A percentile compares a stretch with the other conserved stretches of the same genome.
phyloP scores from a whole-genome alignment of 2,329 filamentous ascomycete species.

The Geosmithia morbida region DNA sequence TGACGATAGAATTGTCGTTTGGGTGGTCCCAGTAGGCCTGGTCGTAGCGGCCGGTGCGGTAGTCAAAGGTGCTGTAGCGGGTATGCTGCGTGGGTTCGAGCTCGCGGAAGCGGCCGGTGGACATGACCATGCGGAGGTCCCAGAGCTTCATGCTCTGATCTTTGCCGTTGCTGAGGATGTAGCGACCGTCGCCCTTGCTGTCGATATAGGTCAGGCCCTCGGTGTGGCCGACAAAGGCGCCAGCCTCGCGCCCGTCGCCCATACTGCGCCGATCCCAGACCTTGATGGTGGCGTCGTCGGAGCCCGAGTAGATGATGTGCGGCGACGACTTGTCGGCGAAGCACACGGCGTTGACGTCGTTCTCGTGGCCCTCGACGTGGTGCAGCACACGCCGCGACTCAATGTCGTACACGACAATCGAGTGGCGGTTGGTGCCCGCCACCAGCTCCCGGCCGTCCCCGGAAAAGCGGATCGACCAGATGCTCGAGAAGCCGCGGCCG shows the following conservation, averaged over 20 bases:
- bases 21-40: conserved; percentile 48
- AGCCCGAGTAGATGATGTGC: conserved; percentile 91
- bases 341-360: conserved; percentile 94
- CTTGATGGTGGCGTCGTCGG: conserved; percentile 85
- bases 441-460: conserved; percentile 85
- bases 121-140: conserved; percentile 85
- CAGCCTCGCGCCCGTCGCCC: conserved; percentile 61
- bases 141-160: conserved; percentile 97
- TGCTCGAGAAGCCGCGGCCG: conserved; percentile 33
- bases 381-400: conserved; percentile 65
- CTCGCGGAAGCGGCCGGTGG: conserved; percentile 45
- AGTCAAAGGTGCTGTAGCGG: conserved; percentile 51
- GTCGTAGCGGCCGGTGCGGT: conserved; percentile 54
- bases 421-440: conserved; percentile 66
- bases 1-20: conserved; percentile 87
- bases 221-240: conserved; percentile 51
- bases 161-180: conserved; percentile 87
- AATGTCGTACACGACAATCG: conserved; percentile 84
- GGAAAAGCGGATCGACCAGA: conserved; percentile 87
- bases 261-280: conserved; percentile 94
- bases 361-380: conserved; percentile 60
- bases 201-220: conserved; percentile 56
- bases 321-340: conserved; percentile 82
- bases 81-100: conserved; percentile 42
- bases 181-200: conserved; percentile 57